Base-by-base conservation (phyloP, 2,329 filamentous ascomycete genomes). In the Apiospora saccharicola region DNA sequence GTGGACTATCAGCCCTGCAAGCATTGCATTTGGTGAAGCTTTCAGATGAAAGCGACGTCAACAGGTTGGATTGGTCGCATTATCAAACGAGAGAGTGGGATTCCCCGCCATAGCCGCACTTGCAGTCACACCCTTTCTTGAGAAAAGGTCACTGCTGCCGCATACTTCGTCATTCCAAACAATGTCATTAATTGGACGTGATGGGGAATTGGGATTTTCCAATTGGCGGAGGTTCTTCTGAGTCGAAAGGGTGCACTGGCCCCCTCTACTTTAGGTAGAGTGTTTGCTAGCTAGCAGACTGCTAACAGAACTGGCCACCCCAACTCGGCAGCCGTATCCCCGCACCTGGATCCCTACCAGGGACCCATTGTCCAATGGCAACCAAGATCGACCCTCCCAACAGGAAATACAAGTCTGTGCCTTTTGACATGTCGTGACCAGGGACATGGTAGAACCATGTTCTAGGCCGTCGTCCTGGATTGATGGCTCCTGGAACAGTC, bases 141-240 rank as follows among this genome's bases (percentile, higher is more conserved):
- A n/a, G 26, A 3, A 22, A 41, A 41, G 10, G 37, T 41, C 37
- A 41, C 37, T 41, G 7, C 37, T 41, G 26, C 26, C 5, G 26
- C 51, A 34, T 34, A 8, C 26, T 53, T 53, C 12, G 51, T 53
- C 24, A 30, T 30, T 30, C 13, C 51, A 13, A 19, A 53, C 5
- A 24, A 16, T 14, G 51, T 14, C 24, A 30, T 53, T 6, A 13
- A 53, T 30, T 30, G 13, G 51, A 10, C 14, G 51, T 26, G 49
- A 24, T 12, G n/a, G 10, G 49, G 51, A 34, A 61, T 61, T 61
- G 53, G 7, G 30, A 61, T 22, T 61, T 37, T 22, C 19, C 30
- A 22, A 61, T 61, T 61, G 53, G 53, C 53, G 53, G 53, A 61
- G 30, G 3, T 61, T 61, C 10, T 61, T 19, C 53, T 30, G 53